phyloP scores from a whole-genome alignment of 129 eudicot species.

The Mikania micrantha region DNA sequence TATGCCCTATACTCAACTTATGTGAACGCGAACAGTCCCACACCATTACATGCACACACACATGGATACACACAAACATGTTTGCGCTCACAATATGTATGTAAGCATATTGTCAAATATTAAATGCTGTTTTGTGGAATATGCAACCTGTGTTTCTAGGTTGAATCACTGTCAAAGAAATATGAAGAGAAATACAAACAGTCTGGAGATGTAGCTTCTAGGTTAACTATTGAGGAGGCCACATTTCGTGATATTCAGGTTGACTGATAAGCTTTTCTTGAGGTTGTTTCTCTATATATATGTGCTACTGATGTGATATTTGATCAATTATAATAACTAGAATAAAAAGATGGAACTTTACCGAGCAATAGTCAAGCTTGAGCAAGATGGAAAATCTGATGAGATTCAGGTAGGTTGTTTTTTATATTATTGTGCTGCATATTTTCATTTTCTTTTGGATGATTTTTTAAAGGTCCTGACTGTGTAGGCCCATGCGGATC shows the following conservation, averaged over 20 bases:
- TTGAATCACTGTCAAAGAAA: constrained; percentile 67
- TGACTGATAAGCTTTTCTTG: not conserved
- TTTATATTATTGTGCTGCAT: not conserved
- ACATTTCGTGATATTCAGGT: constrained; percentile 97
- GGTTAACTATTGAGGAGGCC: constrained; percentile 76
- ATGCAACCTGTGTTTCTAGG: constrained; percentile 21
- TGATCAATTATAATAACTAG: constrained; percentile 17
- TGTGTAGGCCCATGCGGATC: constrained; percentile 55
- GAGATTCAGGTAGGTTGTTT: constrained; percentile 44
- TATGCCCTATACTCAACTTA: constrained; percentile 10
- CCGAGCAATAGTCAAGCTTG: constrained; percentile 73
- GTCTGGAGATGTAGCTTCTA: constrained; percentile 87
- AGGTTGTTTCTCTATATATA: not conserved
- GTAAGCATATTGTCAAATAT: not conserved
- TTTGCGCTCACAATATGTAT: not conserved
- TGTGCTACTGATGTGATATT: not conserved
- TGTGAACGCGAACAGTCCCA: not conserved
- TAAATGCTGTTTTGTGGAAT: not conserved
- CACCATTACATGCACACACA: not conserved
- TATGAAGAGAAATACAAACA: constrained; percentile 89
- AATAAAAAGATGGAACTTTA: constrained; percentile 93
- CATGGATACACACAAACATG: not conserved
- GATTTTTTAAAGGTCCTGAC: not conserved
- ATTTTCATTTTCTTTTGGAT: not conserved
- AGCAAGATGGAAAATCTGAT: constrained; percentile 61